Evolutionary conservation across 192 early-diverging fungal genomes (phyloP).

Genomic region (Coemansia sp.): DNA sequence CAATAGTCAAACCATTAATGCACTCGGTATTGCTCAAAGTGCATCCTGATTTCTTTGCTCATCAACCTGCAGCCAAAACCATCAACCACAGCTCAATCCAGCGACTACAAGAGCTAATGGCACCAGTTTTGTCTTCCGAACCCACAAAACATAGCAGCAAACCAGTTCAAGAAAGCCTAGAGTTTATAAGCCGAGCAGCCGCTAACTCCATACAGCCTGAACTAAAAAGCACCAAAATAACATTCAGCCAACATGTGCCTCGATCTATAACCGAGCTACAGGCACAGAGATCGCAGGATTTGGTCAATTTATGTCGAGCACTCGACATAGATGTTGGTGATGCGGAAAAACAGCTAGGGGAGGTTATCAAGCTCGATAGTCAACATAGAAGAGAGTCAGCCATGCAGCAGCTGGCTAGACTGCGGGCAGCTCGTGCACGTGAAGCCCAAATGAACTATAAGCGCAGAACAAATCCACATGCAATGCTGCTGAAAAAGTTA

Average conservation of each 20-base stretch:
- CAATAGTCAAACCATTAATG: constrained; percentile 41
- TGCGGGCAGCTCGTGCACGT: constrained; percentile 33
- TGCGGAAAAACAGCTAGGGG: not conserved
- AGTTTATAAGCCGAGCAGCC: constrained; percentile 9
- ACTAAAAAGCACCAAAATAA: constrained; percentile 15
- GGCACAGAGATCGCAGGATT: constrained; percentile 33
- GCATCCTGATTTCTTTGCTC: constrained; percentile 44
- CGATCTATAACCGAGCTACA: constrained; percentile 6
- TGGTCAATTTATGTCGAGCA: constrained; percentile 27
- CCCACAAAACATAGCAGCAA: constrained; percentile 1
- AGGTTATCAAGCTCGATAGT: constrained; percentile 16
- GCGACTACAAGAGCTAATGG: constrained; percentile 41
- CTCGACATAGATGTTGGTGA: constrained; percentile 1
- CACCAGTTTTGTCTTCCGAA: constrained; percentile 21
- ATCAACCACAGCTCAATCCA: constrained; percentile 41
- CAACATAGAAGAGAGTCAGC: not conserved
- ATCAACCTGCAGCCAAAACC: constrained; percentile 30
- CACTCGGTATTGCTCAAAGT: constrained; percentile 39
- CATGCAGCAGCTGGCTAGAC: constrained; percentile 2
- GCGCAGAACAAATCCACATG: constrained; percentile 13
- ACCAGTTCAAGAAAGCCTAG: constrained; percentile 12
- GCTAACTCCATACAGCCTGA: not conserved
- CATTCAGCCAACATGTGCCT: constrained; percentile 11
- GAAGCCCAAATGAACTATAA: constrained; percentile 32
- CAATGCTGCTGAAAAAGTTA: constrained; percentile 14